These are phyloP conservation scores for Xylona heveae DNA, from an alignment of 495 filamentous ascomycete genomes.

Conservation along the genomic window DNA sequence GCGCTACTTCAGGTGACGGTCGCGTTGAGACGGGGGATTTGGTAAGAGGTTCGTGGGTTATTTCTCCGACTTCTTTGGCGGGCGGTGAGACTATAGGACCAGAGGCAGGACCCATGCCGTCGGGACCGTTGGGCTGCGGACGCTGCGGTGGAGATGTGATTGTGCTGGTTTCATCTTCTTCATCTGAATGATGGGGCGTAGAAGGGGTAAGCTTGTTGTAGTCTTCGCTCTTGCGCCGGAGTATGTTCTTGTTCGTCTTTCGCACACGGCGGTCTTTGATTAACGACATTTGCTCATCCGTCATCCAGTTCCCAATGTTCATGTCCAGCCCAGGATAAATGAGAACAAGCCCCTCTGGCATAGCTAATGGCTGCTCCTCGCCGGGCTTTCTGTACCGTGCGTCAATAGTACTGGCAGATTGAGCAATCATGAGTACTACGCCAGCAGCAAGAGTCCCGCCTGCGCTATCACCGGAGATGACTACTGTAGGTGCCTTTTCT, in stretches of 20 bases:
- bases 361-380: slow-evolving; percentile 37
- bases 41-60: neutral
- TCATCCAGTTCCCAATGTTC: slow-evolving; percentile 99
- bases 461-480: slow-evolving; percentile 80
- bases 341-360: slow-evolving; percentile 62
- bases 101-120: no score
- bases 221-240: slow-evolving; percentile 58
- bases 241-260: slow-evolving; percentile 51
- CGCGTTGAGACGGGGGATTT: neutral
- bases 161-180: slow-evolving; percentile 21
- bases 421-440: slow-evolving; percentile 68
- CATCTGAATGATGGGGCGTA: slow-evolving; percentile 43
- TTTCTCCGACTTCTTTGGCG: neutral
- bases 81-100: no score
- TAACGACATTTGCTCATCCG: slow-evolving; percentile 85
- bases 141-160: slow-evolving; percentile 7
- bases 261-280: slow-evolving; percentile 68
- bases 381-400: slow-evolving; percentile 29
- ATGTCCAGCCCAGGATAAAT: slow-evolving; percentile 84
- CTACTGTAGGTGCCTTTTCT: slow-evolving; percentile 41
- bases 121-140: no score
- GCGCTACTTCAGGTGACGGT: neutral
- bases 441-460: slow-evolving; percentile 79
- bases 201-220: slow-evolving; percentile 38
- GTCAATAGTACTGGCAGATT: slow-evolving; percentile 38